Base-by-base conservation (phyloP, 371 early-diverging fungal species). In the Mucor plumbeus region DNA sequence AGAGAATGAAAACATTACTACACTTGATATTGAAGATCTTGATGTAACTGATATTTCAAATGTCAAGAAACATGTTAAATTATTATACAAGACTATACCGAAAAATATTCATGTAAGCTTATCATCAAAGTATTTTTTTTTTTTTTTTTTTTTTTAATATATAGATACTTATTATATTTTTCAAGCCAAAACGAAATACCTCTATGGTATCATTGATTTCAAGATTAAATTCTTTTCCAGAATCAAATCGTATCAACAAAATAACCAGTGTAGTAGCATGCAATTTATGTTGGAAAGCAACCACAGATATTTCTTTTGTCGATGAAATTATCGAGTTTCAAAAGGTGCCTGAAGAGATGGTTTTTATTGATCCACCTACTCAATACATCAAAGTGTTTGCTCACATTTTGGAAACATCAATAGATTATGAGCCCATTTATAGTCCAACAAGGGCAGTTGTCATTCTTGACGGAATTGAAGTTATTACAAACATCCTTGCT, bases 11-110 rank as follows among this genome's bases (percentile, higher is more conserved):
- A 89, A 87, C 21, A 82, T 86, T 8, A 75, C 85, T 0, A 81
- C 78, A 1, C 64, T 89, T 7, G 89, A 89, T 62, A 84, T 87
- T 58, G 88, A 88, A 33, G 82, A 87, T 0, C 63, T 89, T 7
- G 70, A 72, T 1, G 58, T 87, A 26, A 68, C 68, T 56, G 88
- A 88, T 60, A 70, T 78, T 13, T 76, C 82, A 19, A 17, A 65
- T 35, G n/a, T 0, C 57, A 59, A 66, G 55, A 54, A 39, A 7
- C 66, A 71, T 26, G 63, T 71, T 5, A 72, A 72, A 14, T 58
- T 87, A n/a, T 35, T 86, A n/a, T 75, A 73, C 9, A 80, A 82
- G 56, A 84, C 85, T 3, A 69, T 89, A 15, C 81, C 80, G 11
- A 85, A 83, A 54, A 60, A 58, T n/a, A 44, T 87, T 0, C 82